Evolutionary conservation across 306 rosid genomes (phyloP), one percentile per base, ranked within the genome.

Genomic region (Pyrus communis): DNA sequence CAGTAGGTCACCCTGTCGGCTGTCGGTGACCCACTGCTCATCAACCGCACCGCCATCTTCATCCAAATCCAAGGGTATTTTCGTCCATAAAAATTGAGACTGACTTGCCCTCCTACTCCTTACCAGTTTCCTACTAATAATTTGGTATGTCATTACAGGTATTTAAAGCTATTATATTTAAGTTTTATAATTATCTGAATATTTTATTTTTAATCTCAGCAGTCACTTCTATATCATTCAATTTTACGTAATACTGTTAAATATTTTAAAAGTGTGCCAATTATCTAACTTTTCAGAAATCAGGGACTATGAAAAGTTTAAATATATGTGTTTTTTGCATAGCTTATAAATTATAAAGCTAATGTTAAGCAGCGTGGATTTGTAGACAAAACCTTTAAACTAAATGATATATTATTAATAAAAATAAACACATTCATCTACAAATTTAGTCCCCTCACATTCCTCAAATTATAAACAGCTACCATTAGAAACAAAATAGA

Each of bases 371-470:
- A 35, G 2, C 0, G 42, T 7, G 8, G 1, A 35, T 7, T 35
- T 35, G 0, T 7, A 0, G 2, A 35, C 9, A 35, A 7, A 35
- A 35, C 8, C 0, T 7, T 35, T 35, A 35, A 35, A 7, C 2
- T 35, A 35, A 7, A 35, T 6, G 40, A 35, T 35, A 35, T 35
- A 0, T 33, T 0, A 33, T 0, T 33, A 33, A 5, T 5, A 31
- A 31, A 33, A 33, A 31, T 31, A 0, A 33, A 0, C 0, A 33
- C 38, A 2, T 35, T 35, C 0, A 6, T 35, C 0, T 35, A 35
- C 9, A 35, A 35, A 6, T 35, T 35, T 35, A 35, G 0, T 1
- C 2, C 9, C 9, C 0, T 35, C 10, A 0, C 2, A 35, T 35
- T 35, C 0, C 42, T 35, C 9, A 15, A 21, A 19, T 11, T 21